These are phyloP conservation scores for Hemisphaericaspora nanyangensis DNA, from an alignment of 805 yeast genomes.

Conservation along the genomic window DNA sequence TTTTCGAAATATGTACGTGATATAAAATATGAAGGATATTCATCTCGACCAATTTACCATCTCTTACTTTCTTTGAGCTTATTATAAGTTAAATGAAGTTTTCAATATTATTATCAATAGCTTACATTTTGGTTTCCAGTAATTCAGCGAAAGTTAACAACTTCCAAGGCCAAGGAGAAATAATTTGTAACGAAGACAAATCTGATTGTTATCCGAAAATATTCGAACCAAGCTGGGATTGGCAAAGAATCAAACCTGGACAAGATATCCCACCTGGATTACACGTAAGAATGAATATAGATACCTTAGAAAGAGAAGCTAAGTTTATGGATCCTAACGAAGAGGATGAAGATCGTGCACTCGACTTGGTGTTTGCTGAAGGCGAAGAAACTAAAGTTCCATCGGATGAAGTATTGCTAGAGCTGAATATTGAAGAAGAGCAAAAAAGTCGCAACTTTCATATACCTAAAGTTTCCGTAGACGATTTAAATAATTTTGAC, in stretches of 20 bases:
- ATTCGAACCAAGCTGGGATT: conserved; percentile 62
- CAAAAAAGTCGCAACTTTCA: neutral
- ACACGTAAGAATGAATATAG: conserved; percentile 70
- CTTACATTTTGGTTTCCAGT: neutral
- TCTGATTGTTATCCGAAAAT: conserved; percentile 42
- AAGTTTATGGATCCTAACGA: conserved; percentile 40
- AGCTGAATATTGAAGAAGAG: neutral
- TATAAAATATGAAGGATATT: no score
- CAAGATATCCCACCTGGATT: conserved; percentile 79
- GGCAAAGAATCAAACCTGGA: conserved; percentile 68
- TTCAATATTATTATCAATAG: neutral
- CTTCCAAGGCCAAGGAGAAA: neutral
- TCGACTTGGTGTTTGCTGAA: conserved; percentile 5
- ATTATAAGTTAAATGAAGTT: neutral
- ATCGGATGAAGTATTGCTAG: conserved; percentile 4
- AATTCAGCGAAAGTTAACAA: neutral
- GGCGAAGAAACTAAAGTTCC: conserved; percentile 5
- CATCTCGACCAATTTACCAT: no score
- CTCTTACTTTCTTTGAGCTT: no score
- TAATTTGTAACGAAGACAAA: conserved; percentile 20
- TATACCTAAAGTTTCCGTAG: conserved; percentile 7
- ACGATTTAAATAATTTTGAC: conserved; percentile 17
- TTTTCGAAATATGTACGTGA: no score
- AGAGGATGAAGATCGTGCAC: conserved; percentile 9
- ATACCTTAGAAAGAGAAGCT: conserved; percentile 70